A percentile compares a stretch with the other conserved stretches of the same genome.
Evolutionary conservation across 192 early-diverging fungal genomes (phyloP).

Genomic region (Oehlia diaphana): DNA sequence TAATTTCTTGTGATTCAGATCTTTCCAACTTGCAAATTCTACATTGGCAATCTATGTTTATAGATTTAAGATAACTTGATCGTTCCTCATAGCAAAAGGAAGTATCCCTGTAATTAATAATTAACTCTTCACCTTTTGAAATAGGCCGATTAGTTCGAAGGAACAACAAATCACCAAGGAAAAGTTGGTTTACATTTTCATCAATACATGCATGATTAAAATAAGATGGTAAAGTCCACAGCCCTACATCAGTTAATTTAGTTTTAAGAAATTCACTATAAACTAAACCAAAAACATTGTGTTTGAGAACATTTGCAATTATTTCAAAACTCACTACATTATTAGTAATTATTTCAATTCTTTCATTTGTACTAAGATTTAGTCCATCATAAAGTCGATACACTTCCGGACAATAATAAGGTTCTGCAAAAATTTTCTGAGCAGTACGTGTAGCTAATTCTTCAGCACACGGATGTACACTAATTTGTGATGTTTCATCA

Average conservation of each 20-base stretch:
- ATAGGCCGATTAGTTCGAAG: background rate
- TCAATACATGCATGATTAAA: constrained; percentile 24
- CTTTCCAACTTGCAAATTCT: constrained; percentile 5
- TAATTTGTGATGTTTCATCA: no score
- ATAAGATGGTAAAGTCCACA: constrained; percentile 11
- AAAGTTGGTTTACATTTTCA: background rate
- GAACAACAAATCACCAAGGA: constrained; percentile 8
- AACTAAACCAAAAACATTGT: background rate
- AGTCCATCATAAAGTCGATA: constrained; percentile 4
- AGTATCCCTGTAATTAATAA: background rate
- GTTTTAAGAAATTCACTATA: no score
- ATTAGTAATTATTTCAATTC: no score
- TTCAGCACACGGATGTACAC: background rate
- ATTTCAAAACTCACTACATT: background rate
- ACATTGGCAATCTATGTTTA: constrained; percentile 1
- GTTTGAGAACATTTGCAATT: background rate
- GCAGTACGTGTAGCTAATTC: background rate
- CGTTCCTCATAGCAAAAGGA: background rate
- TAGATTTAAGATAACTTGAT: background rate
- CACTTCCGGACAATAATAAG: background rate
- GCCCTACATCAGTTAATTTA: background rate
- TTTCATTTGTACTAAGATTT: background rate
- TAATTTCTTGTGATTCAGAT: background rate
- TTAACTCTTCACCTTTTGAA: constrained; percentile 1
- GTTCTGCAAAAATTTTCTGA: background rate